Percentiles rank a stretch among this genome's conserved stretches.
phyloP scores from a whole-genome alignment of 2,329 filamentous ascomycete species.

The Daldinia sp. region DNA sequence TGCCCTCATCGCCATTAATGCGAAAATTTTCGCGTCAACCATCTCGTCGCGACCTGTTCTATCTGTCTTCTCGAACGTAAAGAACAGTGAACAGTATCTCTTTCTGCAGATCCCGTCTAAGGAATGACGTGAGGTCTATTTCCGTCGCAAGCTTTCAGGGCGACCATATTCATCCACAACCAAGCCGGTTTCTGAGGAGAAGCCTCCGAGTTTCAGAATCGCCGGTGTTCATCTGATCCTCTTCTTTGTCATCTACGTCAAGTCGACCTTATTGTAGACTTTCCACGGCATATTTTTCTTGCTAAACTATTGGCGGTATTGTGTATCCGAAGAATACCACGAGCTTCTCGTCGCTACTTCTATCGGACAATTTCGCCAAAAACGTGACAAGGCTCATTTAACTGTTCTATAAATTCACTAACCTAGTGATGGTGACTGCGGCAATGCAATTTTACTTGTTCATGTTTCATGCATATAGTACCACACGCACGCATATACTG shows the following conservation, averaged over 20 bases:
- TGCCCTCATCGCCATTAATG: slow-evolving; percentile 18
- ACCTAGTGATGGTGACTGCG: slow-evolving; percentile 20
- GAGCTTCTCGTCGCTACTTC: background rate
- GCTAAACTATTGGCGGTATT: background rate
- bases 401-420: slow-evolving; percentile 2
- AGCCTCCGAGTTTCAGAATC: slow-evolving; percentile 14
- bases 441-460: slow-evolving; percentile 27
- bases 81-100: slow-evolving; percentile 12
- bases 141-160: slow-evolving; percentile 10
- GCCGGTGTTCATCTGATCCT: slow-evolving; percentile 5
- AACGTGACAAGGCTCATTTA: slow-evolving; percentile 2
- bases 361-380: slow-evolving; percentile 9
- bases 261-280: background rate
- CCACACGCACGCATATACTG: slow-evolving; percentile 27
- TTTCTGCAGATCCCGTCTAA: slow-evolving; percentile 15
- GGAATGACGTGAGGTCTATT: slow-evolving; percentile 28
- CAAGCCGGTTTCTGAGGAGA: slow-evolving; percentile 14
- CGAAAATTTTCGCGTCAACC: slow-evolving; percentile 35
- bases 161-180: slow-evolving; percentile 18
- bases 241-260: slow-evolving; percentile 12
- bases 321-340: background rate
- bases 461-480: slow-evolving; percentile 11
- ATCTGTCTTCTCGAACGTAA: slow-evolving; percentile 16
- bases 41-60: slow-evolving; percentile 15
- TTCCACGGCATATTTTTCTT: slow-evolving; percentile 5